These are phyloP conservation scores for Solanum corneliomulleri DNA, from an alignment of 257 asterid species.

Conservation along the genomic window DNA sequence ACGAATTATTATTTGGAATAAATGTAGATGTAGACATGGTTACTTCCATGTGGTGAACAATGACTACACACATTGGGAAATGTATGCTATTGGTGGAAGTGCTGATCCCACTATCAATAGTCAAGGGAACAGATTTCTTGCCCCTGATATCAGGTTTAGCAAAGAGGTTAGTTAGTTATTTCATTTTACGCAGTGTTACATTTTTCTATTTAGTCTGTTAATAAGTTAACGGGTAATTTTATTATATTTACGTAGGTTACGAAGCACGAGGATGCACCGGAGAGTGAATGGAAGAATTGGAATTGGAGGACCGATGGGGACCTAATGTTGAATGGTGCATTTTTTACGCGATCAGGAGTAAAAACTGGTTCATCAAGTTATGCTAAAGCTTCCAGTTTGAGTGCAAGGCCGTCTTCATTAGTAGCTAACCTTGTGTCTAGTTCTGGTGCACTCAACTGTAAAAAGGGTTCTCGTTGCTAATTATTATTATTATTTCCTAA, in stretches of 20 bases:
- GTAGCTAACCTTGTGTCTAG: slow-evolving; percentile 18
- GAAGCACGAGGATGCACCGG: slow-evolving; percentile 59
- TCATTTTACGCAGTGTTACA: not conserved
- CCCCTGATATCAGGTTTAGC: slow-evolving; percentile 39
- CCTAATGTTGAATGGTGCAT: slow-evolving; percentile 77
- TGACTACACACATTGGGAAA: slow-evolving; percentile 88
- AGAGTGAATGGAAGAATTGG: slow-evolving; percentile 60
- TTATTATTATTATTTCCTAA: not conserved
- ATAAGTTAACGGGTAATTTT: not conserved
- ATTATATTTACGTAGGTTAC: slow-evolving; percentile 41
- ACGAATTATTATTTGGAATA: not conserved
- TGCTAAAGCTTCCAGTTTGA: slow-evolving; percentile 34
- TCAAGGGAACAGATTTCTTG: slow-evolving; percentile 79
- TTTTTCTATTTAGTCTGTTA: not conserved
- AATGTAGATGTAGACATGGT: slow-evolving; percentile 74
- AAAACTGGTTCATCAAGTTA: slow-evolving; percentile 38
- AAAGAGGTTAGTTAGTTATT: slow-evolving; percentile 42
- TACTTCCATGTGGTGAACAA: slow-evolving; percentile 82
- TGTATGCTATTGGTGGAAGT: slow-evolving; percentile 94
- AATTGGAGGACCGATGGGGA: slow-evolving; percentile 87
- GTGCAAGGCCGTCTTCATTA: slow-evolving; percentile 32
- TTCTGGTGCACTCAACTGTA: slow-evolving; percentile 22
- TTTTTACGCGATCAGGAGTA: slow-evolving; percentile 50
- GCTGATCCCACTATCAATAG: slow-evolving; percentile 71
- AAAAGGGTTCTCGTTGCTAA: slow-evolving; percentile 27